These are phyloP conservation scores for Cerioporus squamosus DNA, from an alignment of 1,284 basidiomycete genomes.

Conservation along the genomic window DNA sequence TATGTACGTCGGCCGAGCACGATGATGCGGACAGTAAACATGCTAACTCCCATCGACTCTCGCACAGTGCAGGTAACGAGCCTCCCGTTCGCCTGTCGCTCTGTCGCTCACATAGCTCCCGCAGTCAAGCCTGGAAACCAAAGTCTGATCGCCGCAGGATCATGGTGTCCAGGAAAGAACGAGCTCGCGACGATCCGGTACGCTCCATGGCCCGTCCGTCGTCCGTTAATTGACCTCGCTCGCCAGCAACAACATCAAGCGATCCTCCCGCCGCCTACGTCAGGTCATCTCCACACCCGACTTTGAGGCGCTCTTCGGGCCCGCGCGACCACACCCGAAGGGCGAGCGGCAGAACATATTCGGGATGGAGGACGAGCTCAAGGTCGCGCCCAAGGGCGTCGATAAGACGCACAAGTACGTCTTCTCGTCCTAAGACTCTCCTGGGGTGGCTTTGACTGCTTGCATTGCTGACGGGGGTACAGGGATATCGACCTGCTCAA, in stretches of 20 bases:
- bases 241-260: conserved; percentile 67
- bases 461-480: background rate
- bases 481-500: conserved; percentile 89
- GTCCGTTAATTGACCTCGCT: conserved; percentile 8
- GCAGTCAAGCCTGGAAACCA: conserved; percentile 72
- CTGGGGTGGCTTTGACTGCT: background rate
- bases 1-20: conserved; percentile 29
- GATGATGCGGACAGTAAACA: background rate
- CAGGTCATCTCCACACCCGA: conserved; percentile 61
- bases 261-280: conserved; percentile 67
- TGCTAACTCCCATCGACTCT: too few species aligned
- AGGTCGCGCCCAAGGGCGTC: conserved; percentile 88
- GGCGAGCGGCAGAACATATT: conserved; percentile 77
- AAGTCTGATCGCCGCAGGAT: conserved; percentile 78
- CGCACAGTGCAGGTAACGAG: conserved; percentile 19
- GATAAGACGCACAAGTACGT: conserved; percentile 76
- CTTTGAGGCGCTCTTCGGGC: conserved; percentile 78
- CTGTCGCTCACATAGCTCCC: background rate
- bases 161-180: conserved; percentile 84
- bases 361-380: conserved; percentile 81
- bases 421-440: background rate
- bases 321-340: conserved; percentile 62
- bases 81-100: background rate
- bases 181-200: conserved; percentile 79
- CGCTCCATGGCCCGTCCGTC: too few species aligned